Evolutionary conservation across 2,329 filamentous ascomycete species (phyloP), one percentile per base, ranked within the genome.

Genomic region (Tricladium varicosporioides): DNA sequence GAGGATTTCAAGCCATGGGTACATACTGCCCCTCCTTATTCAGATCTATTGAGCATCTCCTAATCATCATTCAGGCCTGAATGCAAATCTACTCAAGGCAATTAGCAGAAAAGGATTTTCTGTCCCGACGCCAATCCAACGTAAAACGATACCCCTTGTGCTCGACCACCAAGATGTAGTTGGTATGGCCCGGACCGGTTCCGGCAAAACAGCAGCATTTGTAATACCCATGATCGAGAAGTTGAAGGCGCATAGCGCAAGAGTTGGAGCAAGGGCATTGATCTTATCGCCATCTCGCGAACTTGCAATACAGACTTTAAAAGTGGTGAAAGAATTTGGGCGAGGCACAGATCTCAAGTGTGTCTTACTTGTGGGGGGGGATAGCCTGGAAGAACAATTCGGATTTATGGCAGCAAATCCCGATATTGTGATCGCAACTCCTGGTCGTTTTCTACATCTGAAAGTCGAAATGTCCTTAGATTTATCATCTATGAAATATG

Each of bases 201-300:
- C 92, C 16, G 94, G 94, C 77, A 99, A 99, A 78, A 99, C 95
- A 1, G 94, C 92, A 1, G 94, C 94, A 18, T 99, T 99, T 73
- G 92, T 97, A 22, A 95, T 99, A 63, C 94, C 94, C 45, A 96
- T 99, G 93, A 92, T 99, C 60, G 91, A 99, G 76, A 89, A 88
- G 63, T 78, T 99, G 60, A 95, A 92, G 73, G 82, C 85, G 19
- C 95, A 99, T 73, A 96, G 89, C 69, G 86, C 87, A 31, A 88
- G 88, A 67, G 87, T 97, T 62, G 94, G 95, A 52, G 86, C 91
- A 46, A 83, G 94, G 67, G 94, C 88, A 11, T 78, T 99, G 58
- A 88, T 99, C 60, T 75, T 99, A 71, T 97, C 92, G 13, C 94
- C 94, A 0, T 96, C 92, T 22, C 84, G 94, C 78, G 94, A 99